A percentile compares a stretch with the other conserved stretches of the same genome.
Conservation (phyloP, 2,329 filamentous ascomycete genomes). For the Penicillium digitatum region DNA sequence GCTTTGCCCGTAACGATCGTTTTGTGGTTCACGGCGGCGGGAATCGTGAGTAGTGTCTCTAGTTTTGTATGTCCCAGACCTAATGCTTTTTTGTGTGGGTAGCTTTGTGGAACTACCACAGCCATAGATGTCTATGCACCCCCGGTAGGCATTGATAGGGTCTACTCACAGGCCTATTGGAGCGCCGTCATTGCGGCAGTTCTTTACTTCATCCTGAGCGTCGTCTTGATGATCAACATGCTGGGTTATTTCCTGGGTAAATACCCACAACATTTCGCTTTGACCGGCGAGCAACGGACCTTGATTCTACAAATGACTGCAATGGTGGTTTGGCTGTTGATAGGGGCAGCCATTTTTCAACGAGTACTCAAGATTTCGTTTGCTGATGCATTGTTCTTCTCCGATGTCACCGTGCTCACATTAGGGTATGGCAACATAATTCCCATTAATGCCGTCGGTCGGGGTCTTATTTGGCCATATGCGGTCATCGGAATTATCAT, state of each 20-base stretch:
- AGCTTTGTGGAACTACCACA: slow-evolving; percentile 64
- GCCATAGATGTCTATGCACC: slow-evolving; percentile 61
- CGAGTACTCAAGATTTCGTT: slow-evolving; percentile 70
- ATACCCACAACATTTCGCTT: slow-evolving; percentile 72
- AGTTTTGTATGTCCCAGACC: neutral
- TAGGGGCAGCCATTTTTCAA: slow-evolving; percentile 73
- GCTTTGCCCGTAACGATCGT: slow-evolving; percentile 80
- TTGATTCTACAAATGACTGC: slow-evolving; percentile 87
- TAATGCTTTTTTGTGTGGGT: neutral
- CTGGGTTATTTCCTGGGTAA: slow-evolving; percentile 69
- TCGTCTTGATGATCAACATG: slow-evolving; percentile 74
- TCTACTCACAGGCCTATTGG: slow-evolving; percentile 79
- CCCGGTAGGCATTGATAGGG: slow-evolving; percentile 46
- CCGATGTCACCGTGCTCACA: slow-evolving; percentile 63
- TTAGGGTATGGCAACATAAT: slow-evolving; percentile 62
- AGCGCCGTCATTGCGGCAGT: slow-evolving; percentile 76
- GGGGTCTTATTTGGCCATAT: slow-evolving; percentile 75
- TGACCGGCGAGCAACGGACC: slow-evolving; percentile 77
- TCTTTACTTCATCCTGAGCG: slow-evolving; percentile 74
- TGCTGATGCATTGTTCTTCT: slow-evolving; percentile 75
- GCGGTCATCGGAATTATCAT: slow-evolving; percentile 79
- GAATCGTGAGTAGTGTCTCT: slow-evolving; percentile 46
- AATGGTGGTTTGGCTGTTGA: slow-evolving; percentile 74
- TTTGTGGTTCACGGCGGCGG: slow-evolving; percentile 66
- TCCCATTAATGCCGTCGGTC: slow-evolving; percentile 54